phyloP scores from a whole-genome alignment of 106 monocot genomes.

The Platanthera guangdongensis region DNA sequence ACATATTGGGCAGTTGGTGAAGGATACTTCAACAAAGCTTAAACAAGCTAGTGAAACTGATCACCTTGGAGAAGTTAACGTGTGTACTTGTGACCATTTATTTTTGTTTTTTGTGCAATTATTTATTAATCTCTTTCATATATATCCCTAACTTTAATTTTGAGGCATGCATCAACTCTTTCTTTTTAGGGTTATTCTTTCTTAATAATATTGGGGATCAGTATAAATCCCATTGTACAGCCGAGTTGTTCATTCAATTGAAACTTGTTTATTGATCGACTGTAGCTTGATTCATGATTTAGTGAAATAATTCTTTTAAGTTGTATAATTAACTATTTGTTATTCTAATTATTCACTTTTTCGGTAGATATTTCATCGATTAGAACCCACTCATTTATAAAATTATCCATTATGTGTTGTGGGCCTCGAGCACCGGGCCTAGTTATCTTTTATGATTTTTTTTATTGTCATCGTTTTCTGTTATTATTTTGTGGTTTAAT shows the following conservation, averaged over 20 bases:
- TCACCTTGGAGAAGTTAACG: conserved; percentile 59
- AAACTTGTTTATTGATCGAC: neutral
- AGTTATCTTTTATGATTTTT: too few species aligned
- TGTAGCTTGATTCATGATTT: neutral
- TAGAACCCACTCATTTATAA: too few species aligned
- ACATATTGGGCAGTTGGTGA: conserved; percentile 71
- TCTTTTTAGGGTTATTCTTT: neutral
- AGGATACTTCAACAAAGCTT: conserved; percentile 85
- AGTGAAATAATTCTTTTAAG: neutral
- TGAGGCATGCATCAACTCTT: neutral
- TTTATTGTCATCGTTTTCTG: too few species aligned
- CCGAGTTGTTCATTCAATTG: neutral
- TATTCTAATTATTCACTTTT: too few species aligned
- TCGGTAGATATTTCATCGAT: too few species aligned
- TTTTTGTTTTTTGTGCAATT: neutral
- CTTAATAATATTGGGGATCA: neutral
- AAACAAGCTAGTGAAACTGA: conserved; percentile 72
- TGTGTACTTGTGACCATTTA: conserved; percentile 12
- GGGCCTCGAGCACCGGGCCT: too few species aligned
- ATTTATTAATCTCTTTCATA: too few species aligned
- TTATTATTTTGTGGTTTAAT: too few species aligned
- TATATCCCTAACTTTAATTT: neutral
- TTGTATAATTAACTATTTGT: neutral
- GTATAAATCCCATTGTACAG: neutral
- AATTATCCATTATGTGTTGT: too few species aligned